phyloP scores from a whole-genome alignment of 805 yeast genomes.

The Ogataea glucozyma region DNA sequence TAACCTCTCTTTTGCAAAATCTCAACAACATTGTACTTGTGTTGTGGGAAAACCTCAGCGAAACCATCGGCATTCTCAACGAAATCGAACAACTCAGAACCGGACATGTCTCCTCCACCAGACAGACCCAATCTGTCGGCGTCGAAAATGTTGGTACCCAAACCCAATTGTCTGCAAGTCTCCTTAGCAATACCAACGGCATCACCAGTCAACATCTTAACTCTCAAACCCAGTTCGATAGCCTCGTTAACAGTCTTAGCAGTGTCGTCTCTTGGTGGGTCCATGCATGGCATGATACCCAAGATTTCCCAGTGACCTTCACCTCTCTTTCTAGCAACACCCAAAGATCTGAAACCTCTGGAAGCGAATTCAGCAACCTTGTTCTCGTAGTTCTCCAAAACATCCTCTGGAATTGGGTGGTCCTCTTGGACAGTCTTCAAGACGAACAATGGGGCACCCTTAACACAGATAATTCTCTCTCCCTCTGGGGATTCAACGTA shows the following conservation, averaged over 20 bases:
- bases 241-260: constrained; percentile 93
- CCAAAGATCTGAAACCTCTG: constrained; percentile 97
- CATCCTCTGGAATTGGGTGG: constrained; percentile 92
- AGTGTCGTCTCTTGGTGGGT: constrained; percentile 98
- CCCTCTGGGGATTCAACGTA: constrained; percentile 95
- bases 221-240: constrained; percentile 85
- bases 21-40: constrained; percentile 94
- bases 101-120: constrained; percentile 91
- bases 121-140: constrained; percentile 96
- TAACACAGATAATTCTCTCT: constrained; percentile 91
- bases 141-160: constrained; percentile 94
- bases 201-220: constrained; percentile 98
- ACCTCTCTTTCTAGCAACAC: constrained; percentile 99
- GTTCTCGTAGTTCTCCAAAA: constrained; percentile 92
- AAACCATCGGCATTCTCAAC: constrained; percentile 98
- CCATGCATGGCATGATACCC: constrained; percentile 99
- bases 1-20: constrained; percentile 93
- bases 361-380: constrained; percentile 97
- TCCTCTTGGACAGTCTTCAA: constrained; percentile 96
- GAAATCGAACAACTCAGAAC: constrained; percentile 96
- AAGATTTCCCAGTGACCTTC: constrained; percentile 97
- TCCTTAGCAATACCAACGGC: constrained; percentile 99
- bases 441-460: constrained; percentile 98
- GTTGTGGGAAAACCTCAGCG: constrained; percentile 98
- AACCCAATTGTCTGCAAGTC: constrained; percentile 96